Conservation (phyloP, 768 basidiomycete species). For the Tricholoma terreum region DNA sequence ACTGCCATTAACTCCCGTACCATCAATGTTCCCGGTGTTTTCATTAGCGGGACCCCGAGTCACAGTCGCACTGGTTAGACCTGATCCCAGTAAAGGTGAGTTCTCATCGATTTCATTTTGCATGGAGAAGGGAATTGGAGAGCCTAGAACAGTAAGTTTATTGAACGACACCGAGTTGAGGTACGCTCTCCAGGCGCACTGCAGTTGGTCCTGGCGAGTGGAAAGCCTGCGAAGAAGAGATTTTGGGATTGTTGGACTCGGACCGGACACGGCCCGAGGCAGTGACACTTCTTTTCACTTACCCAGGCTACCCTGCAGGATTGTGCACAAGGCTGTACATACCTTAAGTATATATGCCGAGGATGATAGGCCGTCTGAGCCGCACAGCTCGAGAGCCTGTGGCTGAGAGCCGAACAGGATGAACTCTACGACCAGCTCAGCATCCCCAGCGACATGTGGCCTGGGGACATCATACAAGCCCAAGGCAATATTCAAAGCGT, state of each 20-base stretch:
- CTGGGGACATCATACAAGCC: neutral
- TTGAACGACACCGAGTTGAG: too few species aligned
- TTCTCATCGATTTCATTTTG: constrained; percentile 36
- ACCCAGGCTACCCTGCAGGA: neutral
- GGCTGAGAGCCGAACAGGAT: neutral
- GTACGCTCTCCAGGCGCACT: too few species aligned
- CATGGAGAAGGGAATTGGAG: constrained; percentile 15
- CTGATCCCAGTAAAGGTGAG: constrained; percentile 27
- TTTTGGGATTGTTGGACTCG: too few species aligned
- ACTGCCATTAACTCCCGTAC: neutral
- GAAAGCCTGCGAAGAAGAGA: too few species aligned
- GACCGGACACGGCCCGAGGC: too few species aligned
- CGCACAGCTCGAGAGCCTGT: neutral
- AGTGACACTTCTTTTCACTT: too few species aligned
- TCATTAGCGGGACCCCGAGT: constrained; percentile 13
- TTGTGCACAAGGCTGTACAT: neutral
- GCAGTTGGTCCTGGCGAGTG: too few species aligned
- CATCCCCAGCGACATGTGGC: neutral
- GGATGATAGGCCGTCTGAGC: neutral
- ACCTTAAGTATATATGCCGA: neutral
- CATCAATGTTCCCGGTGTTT: neutral
- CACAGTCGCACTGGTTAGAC: constrained; percentile 3
- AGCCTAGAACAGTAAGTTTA: too few species aligned
- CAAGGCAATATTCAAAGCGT: neutral
- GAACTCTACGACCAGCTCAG: neutral